Evolutionary conservation across 495 filamentous ascomycete genomes (phyloP), one percentile per base, ranked within the genome.

Genomic region (Talaromyces trachyspermus): DNA sequence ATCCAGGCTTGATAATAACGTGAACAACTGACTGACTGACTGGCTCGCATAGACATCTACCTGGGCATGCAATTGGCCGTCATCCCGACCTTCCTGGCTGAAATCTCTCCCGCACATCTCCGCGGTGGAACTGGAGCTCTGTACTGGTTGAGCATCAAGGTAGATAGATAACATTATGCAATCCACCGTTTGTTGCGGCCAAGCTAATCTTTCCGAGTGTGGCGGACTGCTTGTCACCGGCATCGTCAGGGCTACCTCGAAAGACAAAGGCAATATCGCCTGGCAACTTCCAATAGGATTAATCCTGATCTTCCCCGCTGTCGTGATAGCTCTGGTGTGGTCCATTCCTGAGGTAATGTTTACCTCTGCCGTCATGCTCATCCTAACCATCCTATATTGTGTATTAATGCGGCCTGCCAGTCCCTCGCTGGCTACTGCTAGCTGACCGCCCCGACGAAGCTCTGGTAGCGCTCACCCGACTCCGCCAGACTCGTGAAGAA

Each of bases 51-150:
- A 27, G 65, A 63, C 56, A 40, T 59, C 24, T 67, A 65, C 36
- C 49, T 67, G 11, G 64, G 62, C 5, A 65, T 67, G 60, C 56
- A 67, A 30, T 37, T 67, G 25, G 53, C 64, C 7, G 54, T 57
- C 2, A 51, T 57, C 12, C 62, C 62, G 8, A 50, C 57, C 5
- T 56, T 59, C 14, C 46, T 60, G 14, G 30, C 62, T 5, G 64
- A 67, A 42, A 50, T 67, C 14, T 56, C 58, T 2, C 64, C 62
- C 0, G 55, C 62, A 14, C 52, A 49, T 17, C 42, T 61, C 11
- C 56, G 62, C 18, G 62, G 64, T 23, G 51, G 60, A 24, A 55
- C 53, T 19, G 60, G 60, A 27, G 62, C 59, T 0, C 32, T 56
- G 6, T 67, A 67, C 43, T 56, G 61, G 47, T 30, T 53, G 2